These are phyloP conservation scores for Cucumis sativus DNA, from an alignment of 306 rosid species.

Conservation along the genomic window DNA sequence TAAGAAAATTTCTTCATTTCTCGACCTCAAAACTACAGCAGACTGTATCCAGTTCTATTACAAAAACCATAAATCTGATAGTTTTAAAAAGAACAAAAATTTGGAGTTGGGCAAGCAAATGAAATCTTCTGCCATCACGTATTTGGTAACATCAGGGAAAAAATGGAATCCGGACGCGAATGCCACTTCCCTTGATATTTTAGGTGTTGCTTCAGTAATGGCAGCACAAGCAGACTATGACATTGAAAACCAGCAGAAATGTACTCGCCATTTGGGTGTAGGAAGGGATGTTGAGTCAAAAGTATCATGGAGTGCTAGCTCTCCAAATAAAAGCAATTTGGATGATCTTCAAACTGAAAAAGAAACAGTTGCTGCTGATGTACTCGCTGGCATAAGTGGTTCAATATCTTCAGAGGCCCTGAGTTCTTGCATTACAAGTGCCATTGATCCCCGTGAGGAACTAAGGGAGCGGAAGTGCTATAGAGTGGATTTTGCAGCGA, in stretches of 20 bases:
- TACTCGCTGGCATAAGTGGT: slow-evolving; percentile 81
- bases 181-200: slow-evolving; percentile 69
- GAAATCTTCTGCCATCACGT: slow-evolving; percentile 37
- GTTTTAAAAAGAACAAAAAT: slow-evolving; percentile 53
- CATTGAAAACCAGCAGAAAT: slow-evolving; percentile 25
- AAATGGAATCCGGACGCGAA: slow-evolving; percentile 63
- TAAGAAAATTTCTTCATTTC: slow-evolving; percentile 62
- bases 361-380: slow-evolving; percentile 85
- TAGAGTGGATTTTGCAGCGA: not conserved
- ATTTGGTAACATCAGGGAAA: slow-evolving; percentile 43
- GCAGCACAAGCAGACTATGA: slow-evolving; percentile 42
- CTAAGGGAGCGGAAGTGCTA: not conserved
- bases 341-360: slow-evolving; percentile 55
- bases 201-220: slow-evolving; percentile 75
- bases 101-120: slow-evolving; percentile 42
- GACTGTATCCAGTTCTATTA: slow-evolving; percentile 94
- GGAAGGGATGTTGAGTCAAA: slow-evolving; percentile 34
- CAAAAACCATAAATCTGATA: slow-evolving; percentile 78
- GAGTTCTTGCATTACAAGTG: slow-evolving; percentile 70
- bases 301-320: slow-evolving; percentile 22
- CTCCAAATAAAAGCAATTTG: slow-evolving; percentile 31
- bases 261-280: slow-evolving; percentile 29
- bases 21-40: slow-evolving; percentile 84
- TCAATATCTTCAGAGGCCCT: slow-evolving; percentile 80
- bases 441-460: slow-evolving; percentile 35